Evolutionary conservation across 2,329 filamentous ascomycete species (phyloP).

Genomic region (Beauveria medogensis): DNA sequence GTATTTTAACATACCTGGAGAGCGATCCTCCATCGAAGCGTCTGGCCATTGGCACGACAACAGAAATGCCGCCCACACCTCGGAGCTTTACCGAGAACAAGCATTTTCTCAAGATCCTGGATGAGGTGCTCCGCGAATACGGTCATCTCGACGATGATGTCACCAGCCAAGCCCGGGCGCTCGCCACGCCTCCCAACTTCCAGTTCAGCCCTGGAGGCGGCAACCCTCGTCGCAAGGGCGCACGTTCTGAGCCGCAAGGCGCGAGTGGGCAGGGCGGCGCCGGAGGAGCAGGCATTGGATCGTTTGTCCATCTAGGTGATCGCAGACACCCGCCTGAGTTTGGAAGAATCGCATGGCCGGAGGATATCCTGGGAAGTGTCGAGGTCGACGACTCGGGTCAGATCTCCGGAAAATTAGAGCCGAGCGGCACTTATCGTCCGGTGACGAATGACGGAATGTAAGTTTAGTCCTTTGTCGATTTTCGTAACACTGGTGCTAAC

Average conservation of each 20-base stretch:
- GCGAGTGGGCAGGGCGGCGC: slow-evolving; percentile 54
- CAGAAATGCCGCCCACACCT: slow-evolving; percentile 52
- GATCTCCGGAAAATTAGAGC: slow-evolving; percentile 50
- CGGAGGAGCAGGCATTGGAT: slow-evolving; percentile 51
- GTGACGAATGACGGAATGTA: slow-evolving; percentile 60
- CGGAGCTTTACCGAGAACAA: slow-evolving; percentile 51
- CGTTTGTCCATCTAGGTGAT: slow-evolving; percentile 59
- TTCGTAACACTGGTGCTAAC: slow-evolving; percentile 15
- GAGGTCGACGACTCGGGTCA: slow-evolving; percentile 51
- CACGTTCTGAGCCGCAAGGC: slow-evolving; percentile 29
- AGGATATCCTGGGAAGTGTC: slow-evolving; percentile 62
- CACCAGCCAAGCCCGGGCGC: slow-evolving; percentile 48
- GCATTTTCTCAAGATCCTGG: slow-evolving; percentile 50
- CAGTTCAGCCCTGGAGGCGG: slow-evolving; percentile 44
- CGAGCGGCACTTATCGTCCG: slow-evolving; percentile 55
- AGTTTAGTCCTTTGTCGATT: slow-evolving; percentile 27
- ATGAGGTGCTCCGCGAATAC: slow-evolving; percentile 46
- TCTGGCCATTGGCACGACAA: slow-evolving; percentile 53
- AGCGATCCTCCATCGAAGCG: slow-evolving; percentile 44
- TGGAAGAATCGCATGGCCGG: slow-evolving; percentile 60
- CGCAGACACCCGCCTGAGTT: slow-evolving; percentile 56
- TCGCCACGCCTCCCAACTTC: slow-evolving; percentile 49
- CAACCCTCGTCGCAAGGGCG: slow-evolving; percentile 33
- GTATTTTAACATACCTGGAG: slow-evolving; percentile 53
- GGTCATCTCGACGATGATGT: slow-evolving; percentile 50